phyloP scores from a whole-genome alignment of 495 filamentous ascomycete species.

The Podospora fimiseda region DNA sequence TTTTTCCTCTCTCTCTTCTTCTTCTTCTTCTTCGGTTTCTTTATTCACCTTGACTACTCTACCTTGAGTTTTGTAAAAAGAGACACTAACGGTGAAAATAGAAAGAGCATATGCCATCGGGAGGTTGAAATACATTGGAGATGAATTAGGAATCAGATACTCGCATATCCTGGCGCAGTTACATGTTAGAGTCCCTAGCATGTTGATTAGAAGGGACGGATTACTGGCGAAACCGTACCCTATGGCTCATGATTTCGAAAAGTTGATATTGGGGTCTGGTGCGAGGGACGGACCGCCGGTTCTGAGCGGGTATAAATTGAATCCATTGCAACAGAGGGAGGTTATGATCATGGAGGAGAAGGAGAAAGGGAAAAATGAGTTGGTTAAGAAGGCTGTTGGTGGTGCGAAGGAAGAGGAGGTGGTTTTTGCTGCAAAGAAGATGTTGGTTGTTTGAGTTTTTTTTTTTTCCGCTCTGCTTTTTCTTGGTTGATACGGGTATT shows the following conservation, averaged over 20 bases:
- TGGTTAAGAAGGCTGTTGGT: not conserved
- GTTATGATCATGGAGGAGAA: not conserved
- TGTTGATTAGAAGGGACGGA: not conserved
- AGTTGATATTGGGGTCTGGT: not conserved
- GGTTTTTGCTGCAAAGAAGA: not conserved
- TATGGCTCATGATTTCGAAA: not conserved
- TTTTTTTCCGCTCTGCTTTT: not conserved
- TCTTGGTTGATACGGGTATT: no score
- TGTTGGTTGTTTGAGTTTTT: not conserved
- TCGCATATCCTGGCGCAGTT: slow-evolving; percentile 41
- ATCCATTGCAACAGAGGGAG: not conserved
- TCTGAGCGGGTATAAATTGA: not conserved
- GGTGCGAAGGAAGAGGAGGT: not conserved
- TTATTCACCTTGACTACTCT: no score
- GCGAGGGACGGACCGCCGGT: not conserved
- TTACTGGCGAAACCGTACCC: not conserved
- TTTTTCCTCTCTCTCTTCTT: not conserved
- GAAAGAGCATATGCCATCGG: slow-evolving; percentile 42
- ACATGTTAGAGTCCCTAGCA: slow-evolving; percentile 7
- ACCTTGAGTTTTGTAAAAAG: no score
- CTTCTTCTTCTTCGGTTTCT: not conserved
- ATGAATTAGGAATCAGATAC: slow-evolving; percentile 43
- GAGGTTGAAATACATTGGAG: slow-evolving; percentile 40
- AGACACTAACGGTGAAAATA: no score
- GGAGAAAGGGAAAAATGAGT: not conserved